Base-by-base conservation (phyloP, 1,139 yeast genomes). In the Blastobotrys indianensis region DNA sequence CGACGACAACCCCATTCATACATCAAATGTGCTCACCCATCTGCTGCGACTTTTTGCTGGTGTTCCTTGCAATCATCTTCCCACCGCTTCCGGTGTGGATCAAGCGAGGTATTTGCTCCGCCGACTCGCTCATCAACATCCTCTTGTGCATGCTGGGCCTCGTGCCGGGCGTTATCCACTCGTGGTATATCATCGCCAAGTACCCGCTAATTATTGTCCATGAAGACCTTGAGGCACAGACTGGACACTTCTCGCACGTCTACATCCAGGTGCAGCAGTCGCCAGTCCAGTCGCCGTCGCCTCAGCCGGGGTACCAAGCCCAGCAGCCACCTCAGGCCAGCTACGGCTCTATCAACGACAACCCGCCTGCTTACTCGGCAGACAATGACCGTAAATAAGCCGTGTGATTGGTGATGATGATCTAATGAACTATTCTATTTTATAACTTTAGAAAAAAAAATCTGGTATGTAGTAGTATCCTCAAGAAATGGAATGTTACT, bases 71-170 rank as follows among this genome's bases (percentile, higher is more conserved):
- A n/a, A 75, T 86, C 52, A 79, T 86, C 60, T 60, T 85, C 44
- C 96, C 96, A 4, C 94, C 94, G 4, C 68, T 86, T 31, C 90
- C 95, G 9, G 95, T 87, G 28, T 75, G 82, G 53, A 67, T 86
- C 54, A 85, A 85, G 65, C 71, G 88, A 53, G 95, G 95, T 1
- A 64, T 82, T 56, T 77, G 77, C 57, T 76, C 87, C 4, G 79
- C 80, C 32, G 94, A 83, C 58, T 77, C 82, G 56, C 71, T 80
- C 66, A 81, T 87, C 58, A 88, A 87, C 65, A 72, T 88, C 46
- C 74, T 85, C 32, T 72, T 88, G 45, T 85, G 90, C 65, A 56
- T 82, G 44, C 71, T 88, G 44, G 95, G 96, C 2, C 84, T 78
- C 65, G 63, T 88, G 51, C 97, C 97, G 0, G 96, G 95, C 6